phyloP scores from a whole-genome alignment of 805 yeast genomes.

The Wickerhamiella azyma region DNA sequence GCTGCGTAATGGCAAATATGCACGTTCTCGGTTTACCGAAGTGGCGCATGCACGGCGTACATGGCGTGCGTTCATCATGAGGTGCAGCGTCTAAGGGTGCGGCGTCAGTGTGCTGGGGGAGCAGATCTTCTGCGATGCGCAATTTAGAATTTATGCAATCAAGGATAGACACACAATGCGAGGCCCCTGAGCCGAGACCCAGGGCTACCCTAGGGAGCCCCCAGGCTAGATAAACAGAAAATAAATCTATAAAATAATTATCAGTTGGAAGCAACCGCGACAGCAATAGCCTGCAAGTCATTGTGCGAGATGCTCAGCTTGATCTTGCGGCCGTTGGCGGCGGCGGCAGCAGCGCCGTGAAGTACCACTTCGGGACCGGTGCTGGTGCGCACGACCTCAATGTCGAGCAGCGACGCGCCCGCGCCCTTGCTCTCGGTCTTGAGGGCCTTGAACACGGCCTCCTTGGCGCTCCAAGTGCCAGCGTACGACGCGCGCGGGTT shows the following conservation, averaged over 20 bases:
- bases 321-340: slow-evolving; percentile 54
- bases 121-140: no score
- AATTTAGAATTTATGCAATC: no score
- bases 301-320: slow-evolving; percentile 91
- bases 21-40: no score
- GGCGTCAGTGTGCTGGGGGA: no score
- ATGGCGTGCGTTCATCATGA: no score
- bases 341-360: slow-evolving; percentile 59
- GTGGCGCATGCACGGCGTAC: no score
- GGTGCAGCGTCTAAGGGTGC: no score
- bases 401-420: slow-evolving; percentile 85
- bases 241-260: neutral
- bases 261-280: slow-evolving; percentile 45
- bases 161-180: no score
- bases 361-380: slow-evolving; percentile 76
- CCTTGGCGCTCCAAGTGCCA: slow-evolving; percentile 99
- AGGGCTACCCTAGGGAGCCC: no score
- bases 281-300: slow-evolving; percentile 95
- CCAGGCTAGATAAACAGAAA: no score
- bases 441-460: slow-evolving; percentile 93
- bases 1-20: no score
- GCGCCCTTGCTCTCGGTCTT: slow-evolving; percentile 85
- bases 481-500: slow-evolving; percentile 81
- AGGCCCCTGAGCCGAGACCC: no score
- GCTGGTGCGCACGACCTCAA: slow-evolving; percentile 63